Evolutionary conservation across 1,284 basidiomycete species (phyloP).

Genomic region (Cystobasidium sp.): DNA sequence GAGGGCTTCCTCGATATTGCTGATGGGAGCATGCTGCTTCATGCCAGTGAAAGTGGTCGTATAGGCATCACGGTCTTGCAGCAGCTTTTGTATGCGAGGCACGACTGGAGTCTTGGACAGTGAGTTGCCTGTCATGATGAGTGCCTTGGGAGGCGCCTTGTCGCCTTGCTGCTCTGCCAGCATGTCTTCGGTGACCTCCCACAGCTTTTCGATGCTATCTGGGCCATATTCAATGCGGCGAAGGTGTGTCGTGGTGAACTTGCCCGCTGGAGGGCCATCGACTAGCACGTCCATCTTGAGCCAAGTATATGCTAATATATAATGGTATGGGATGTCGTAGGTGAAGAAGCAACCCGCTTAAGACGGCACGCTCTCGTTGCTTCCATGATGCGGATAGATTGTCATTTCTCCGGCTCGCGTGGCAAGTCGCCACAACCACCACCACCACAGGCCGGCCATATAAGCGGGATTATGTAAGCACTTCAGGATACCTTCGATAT

Average conservation of each 20-base stretch:
- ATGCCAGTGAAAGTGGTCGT: conserved; percentile 74
- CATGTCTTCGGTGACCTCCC: conserved; percentile 23
- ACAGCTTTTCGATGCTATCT: conserved; percentile 32
- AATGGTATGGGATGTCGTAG: not conserved
- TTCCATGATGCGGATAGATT: too few species aligned
- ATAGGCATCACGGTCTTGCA: conserved; percentile 64
- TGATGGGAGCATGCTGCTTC: conserved; percentile 74
- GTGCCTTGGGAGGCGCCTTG: conserved; percentile 11
- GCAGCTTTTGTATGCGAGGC: conserved; percentile 64
- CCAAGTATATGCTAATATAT: not conserved
- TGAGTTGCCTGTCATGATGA: conserved; percentile 68
- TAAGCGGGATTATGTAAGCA: too few species aligned
- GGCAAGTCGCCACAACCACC: too few species aligned
- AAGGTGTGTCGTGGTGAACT: conserved; percentile 32
- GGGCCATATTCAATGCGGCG: conserved; percentile 35
- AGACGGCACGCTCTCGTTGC: too few species aligned
- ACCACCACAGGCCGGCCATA: too few species aligned
- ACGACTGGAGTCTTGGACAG: conserved; percentile 61
- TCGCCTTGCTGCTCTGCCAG: not conserved
- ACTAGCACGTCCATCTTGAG: conserved; percentile 13
- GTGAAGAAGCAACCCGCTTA: too few species aligned
- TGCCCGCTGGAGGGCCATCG: conserved; percentile 8
- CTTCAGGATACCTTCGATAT: too few species aligned
- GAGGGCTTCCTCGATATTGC: conserved; percentile 65
- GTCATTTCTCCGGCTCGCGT: too few species aligned